These are phyloP conservation scores for Kwoniella sp. DNA, from an alignment of 768 basidiomycete species.

Conservation along the genomic window DNA sequence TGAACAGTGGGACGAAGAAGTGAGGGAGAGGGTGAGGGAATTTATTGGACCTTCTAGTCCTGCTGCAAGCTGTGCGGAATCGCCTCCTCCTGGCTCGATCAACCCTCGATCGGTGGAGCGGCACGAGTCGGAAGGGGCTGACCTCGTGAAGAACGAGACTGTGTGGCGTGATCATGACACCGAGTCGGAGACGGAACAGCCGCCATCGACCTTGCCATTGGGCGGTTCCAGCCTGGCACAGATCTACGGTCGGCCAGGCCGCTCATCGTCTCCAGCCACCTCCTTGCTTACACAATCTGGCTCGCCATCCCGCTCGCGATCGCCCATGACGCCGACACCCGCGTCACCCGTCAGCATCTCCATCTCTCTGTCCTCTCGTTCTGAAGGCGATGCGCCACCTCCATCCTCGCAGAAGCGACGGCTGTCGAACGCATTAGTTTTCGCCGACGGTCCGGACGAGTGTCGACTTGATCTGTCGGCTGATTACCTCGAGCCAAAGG, in stretches of 20 bases:
- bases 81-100: too few relatives aligned
- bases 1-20: conserved; percentile 32
- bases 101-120: too few relatives aligned
- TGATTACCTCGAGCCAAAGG: not conserved
- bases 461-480: too few relatives aligned
- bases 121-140: too few relatives aligned
- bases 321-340: not conserved
- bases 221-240: conserved; percentile 30
- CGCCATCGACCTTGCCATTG: conserved; percentile 33
- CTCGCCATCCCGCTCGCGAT: conserved; percentile 4
- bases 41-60: conserved; percentile 23
- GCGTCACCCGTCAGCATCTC: not conserved
- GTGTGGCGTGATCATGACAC: not conserved
- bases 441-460: too few relatives aligned
- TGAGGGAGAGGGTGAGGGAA: conserved; percentile 16
- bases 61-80: too few relatives aligned
- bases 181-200: not conserved
- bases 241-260: conserved; percentile 11
- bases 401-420: conserved; percentile 17
- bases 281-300: not conserved
- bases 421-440: too few relatives aligned
- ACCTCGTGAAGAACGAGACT: not conserved
- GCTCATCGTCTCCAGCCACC: not conserved
- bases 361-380: conserved; percentile 1
- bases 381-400: conserved; percentile 10